Evolutionary conservation across 2,329 filamentous ascomycete species (phyloP).

Genomic region (Pseudocercospora musae): DNA sequence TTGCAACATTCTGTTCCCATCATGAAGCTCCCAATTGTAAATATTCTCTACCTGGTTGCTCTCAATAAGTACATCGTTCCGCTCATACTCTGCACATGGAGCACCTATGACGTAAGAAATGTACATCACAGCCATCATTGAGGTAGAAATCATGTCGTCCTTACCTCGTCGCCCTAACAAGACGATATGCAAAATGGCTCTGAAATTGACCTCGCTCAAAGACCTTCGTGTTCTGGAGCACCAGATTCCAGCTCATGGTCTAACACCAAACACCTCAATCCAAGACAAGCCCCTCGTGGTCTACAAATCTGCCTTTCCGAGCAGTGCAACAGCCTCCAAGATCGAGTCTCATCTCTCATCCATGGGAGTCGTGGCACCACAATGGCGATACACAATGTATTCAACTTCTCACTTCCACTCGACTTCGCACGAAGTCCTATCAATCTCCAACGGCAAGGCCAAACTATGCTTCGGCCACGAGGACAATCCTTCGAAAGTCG

Average conservation of each 20-base stretch:
- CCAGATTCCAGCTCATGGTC: slow-evolving; percentile 55
- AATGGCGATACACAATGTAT: slow-evolving; percentile 71
- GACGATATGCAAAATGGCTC: slow-evolving; percentile 6
- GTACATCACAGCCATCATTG: neutral
- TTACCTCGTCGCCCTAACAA: neutral
- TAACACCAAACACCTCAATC: slow-evolving; percentile 62
- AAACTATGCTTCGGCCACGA: slow-evolving; percentile 65
- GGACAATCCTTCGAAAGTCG: slow-evolving; percentile 55
- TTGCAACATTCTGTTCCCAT: neutral
- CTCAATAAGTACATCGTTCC: neutral
- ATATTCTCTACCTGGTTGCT: neutral
- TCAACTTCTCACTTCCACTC: slow-evolving; percentile 63
- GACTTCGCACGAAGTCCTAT: slow-evolving; percentile 65
- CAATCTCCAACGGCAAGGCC: slow-evolving; percentile 57
- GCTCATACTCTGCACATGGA: neutral
- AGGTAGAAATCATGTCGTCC: neutral
- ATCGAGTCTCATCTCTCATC: slow-evolving; percentile 56
- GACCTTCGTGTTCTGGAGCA: slow-evolving; percentile 57
- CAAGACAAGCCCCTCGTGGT: slow-evolving; percentile 62
- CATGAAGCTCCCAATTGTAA: neutral
- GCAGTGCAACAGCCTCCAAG: slow-evolving; percentile 42
- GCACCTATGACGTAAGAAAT: neutral
- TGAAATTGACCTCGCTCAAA: slow-evolving; percentile 43
- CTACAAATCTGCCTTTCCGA: slow-evolving; percentile 59
- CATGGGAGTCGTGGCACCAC: slow-evolving; percentile 56